A percentile compares a stretch with the other conserved stretches of the same genome.
Evolutionary conservation across 139 green algal species (phyloP).

Genomic region (Haematococcus lacustris): DNA sequence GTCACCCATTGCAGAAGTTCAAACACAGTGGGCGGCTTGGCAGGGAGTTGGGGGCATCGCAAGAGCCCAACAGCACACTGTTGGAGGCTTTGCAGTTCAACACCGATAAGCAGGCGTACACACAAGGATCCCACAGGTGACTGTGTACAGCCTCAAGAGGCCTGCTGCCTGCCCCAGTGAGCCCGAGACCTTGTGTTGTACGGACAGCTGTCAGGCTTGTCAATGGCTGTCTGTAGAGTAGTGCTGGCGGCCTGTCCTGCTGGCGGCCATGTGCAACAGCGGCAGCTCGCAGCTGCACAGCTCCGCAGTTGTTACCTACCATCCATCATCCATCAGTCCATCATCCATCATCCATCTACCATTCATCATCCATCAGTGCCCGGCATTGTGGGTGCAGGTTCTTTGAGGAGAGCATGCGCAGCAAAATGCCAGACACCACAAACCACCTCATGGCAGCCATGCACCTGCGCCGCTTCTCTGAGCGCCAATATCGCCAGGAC

Average conservation of each 20-base stretch:
- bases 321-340: background rate
- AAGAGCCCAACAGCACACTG: slow-evolving; percentile 33
- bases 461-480: slow-evolving; percentile 46
- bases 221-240: background rate
- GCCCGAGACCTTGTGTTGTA: background rate
- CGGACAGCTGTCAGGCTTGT: background rate
- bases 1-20: slow-evolving; percentile 23
- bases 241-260: background rate
- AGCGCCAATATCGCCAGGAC: slow-evolving; percentile 22
- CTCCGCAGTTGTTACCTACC: background rate
- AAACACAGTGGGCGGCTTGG: slow-evolving; percentile 31
- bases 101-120: slow-evolving; percentile 30
- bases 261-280: background rate
- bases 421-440: slow-evolving; percentile 28
- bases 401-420: slow-evolving; percentile 56
- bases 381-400: slow-evolving; percentile 18
- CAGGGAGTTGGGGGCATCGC: slow-evolving; percentile 21
- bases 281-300: background rate
- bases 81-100: slow-evolving; percentile 46
- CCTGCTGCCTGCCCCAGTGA: background rate
- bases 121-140: slow-evolving; percentile 29
- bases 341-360: background rate
- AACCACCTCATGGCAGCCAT: slow-evolving; percentile 51
- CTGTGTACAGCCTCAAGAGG: too few species aligned
- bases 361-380: background rate